Evolutionary conservation across 768 basidiomycete species (phyloP), one percentile per base, ranked within the genome.

Genomic region (Auriscalpium vulgare): DNA sequence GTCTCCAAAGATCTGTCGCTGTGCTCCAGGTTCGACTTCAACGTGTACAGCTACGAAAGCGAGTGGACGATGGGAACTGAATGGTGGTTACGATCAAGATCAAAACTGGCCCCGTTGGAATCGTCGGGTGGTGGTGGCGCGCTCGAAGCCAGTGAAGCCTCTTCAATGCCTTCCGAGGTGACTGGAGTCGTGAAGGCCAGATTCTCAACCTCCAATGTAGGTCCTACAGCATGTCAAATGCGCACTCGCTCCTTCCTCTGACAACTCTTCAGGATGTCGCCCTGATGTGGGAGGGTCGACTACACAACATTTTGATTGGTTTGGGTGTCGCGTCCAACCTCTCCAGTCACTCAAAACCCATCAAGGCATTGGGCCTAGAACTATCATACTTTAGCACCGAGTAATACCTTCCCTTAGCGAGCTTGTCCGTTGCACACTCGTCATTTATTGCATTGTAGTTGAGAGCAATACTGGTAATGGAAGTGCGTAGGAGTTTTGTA

Each of bases 61-160:
- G 95, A 97, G 68, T 88, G 94, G 87, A 87, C 91, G 10, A 81
- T 97, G 74, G 95, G 95, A 3, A 87, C 89, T 1, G 95, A 97
- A 68, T 97, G 92, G 91, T 97, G 92, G 93, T 79, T 93, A 67
- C 80, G 92, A 19, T 72, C 77, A 5, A 71, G 69, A 17, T 63
- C 70, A 11, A 68, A 70, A 53, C 58, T 66, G 8, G 51, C 52
- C 36, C 29, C 29, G 29, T 29, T 29, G 29, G 29, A 29, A 29
- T 29, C 4, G 29, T 29, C 29, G 2, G 4, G 4, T 29, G 54
- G 57, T 13, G 62, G 67, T 1, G 40, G 54, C 21, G 63, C 67
- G 43, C 59, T 53, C 51, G 72, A 70, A 8, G 62, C 62, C 10
- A 55, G 62, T 66, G 53, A 75, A 44, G 34, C 17, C 43, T 49